Conservation (phyloP, 495 filamentous ascomycete genomes). For the Neurospora tetrasperma region DNA sequence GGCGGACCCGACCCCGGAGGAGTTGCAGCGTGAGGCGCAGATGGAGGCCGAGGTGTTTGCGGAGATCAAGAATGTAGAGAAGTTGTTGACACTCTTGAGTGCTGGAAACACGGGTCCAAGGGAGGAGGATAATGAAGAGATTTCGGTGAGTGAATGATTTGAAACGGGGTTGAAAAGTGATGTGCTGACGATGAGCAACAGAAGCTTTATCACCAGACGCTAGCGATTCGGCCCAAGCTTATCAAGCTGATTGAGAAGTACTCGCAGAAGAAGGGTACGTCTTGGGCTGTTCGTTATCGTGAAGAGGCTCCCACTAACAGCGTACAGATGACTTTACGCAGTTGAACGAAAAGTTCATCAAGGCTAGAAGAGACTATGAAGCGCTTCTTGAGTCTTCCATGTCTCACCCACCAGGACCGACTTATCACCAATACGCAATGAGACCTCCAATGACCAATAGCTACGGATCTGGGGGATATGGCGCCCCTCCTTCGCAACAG, state of each 20-base stretch:
- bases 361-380: slow-evolving; percentile 93
- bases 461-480: slow-evolving; percentile 43
- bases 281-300: background rate
- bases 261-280: slow-evolving; percentile 91
- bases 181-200: slow-evolving; percentile 16
- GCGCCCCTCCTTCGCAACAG: slow-evolving; percentile 37
- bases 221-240: slow-evolving; percentile 90
- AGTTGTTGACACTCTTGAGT: slow-evolving; percentile 84
- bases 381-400: slow-evolving; percentile 91
- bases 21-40: slow-evolving; percentile 88
- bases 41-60: slow-evolving; percentile 98
- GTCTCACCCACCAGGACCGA: slow-evolving; percentile 69
- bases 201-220: slow-evolving; percentile 84
- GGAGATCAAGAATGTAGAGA: slow-evolving; percentile 98
- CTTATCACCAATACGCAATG: slow-evolving; percentile 54
- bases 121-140: slow-evolving; percentile 84
- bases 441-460: slow-evolving; percentile 52
- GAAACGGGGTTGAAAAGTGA: background rate
- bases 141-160: slow-evolving; percentile 49
- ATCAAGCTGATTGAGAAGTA: slow-evolving; percentile 99
- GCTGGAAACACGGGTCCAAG: slow-evolving; percentile 84
- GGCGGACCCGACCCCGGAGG: slow-evolving; percentile 85
- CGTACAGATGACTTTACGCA: slow-evolving; percentile 86
- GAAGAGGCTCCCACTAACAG: too few species aligned
- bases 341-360: slow-evolving; percentile 98